Conservation (phyloP, 164 flowering plant species). For the Macadamia tetraphylla region DNA sequence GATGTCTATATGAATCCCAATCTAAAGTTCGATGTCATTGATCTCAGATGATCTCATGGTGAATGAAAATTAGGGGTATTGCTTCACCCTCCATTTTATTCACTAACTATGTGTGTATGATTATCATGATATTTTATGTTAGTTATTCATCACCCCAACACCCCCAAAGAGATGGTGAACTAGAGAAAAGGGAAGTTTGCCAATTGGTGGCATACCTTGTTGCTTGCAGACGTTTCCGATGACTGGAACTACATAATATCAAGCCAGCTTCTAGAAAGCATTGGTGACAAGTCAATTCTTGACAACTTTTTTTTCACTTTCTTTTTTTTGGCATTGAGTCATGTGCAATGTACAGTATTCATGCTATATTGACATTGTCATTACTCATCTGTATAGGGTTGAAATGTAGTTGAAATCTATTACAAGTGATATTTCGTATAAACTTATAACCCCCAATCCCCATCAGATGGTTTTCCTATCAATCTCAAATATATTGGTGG, state of each 20-base stretch:
- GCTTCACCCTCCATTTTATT: not conserved
- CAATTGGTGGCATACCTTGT: not conserved
- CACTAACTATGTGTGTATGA: not conserved
- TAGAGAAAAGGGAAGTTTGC: not conserved
- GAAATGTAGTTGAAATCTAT: not conserved
- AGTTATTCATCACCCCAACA: not conserved
- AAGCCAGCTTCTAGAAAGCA: no score
- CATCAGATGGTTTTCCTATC: no score
- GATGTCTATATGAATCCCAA: slow-evolving; percentile 85
- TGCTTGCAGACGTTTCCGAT: not conserved
- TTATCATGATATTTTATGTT: no score
- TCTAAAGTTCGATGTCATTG: slow-evolving; percentile 77
- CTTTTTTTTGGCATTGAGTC: not conserved
- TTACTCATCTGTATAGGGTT: not conserved
- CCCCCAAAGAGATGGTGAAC: no score
- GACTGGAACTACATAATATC: not conserved
- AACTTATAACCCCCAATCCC: not conserved
- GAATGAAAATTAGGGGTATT: no score
- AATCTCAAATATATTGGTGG: no score
- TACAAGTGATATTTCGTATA: not conserved
- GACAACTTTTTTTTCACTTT: not conserved
- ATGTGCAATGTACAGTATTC: not conserved
- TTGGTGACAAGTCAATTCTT: not conserved
- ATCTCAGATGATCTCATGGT: slow-evolving; percentile 54
- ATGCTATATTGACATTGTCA: not conserved